phyloP scores from a whole-genome alignment of 169 alveolate genomes.

The Cryptosporidium baileyi region DNA sequence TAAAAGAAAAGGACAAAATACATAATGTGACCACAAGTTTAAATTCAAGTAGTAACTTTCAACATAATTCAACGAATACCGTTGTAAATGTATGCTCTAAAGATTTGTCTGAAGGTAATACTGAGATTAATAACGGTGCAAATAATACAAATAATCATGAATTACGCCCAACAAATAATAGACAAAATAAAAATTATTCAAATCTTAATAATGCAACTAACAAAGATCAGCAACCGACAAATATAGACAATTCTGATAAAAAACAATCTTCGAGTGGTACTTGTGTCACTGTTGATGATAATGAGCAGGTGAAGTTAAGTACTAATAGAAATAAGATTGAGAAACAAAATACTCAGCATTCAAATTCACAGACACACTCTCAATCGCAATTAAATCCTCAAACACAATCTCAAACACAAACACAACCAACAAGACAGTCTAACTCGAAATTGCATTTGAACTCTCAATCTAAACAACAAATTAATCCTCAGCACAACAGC shows the following conservation, averaged over 20 bases:
- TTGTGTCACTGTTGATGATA: background rate
- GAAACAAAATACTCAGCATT: background rate
- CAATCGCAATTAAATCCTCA: no score
- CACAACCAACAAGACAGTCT: background rate
- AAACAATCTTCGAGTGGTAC: no score
- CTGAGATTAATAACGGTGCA: no score
- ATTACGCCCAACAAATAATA: background rate
- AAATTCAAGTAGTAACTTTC: no score
- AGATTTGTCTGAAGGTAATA: no score
- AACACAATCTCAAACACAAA: no score
- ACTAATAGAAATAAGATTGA: background rate
- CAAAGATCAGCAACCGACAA: background rate
- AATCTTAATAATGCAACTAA: background rate
- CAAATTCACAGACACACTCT: no score
- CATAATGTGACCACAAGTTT: no score
- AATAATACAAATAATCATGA: background rate
- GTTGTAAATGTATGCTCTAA: no score
- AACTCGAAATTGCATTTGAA: background rate
- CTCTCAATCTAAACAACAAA: background rate
- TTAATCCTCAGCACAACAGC: background rate
- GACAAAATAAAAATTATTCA: background rate
- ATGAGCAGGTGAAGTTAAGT: background rate
- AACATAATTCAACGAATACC: no score
- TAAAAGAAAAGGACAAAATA: conserved; percentile 38
- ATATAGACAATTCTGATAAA: background rate